A percentile compares a stretch with the other conserved stretches of the same genome.
These are phyloP conservation scores for Plantago ovata DNA, from an alignment of 257 asterid genomes.

Conservation along the genomic window DNA sequence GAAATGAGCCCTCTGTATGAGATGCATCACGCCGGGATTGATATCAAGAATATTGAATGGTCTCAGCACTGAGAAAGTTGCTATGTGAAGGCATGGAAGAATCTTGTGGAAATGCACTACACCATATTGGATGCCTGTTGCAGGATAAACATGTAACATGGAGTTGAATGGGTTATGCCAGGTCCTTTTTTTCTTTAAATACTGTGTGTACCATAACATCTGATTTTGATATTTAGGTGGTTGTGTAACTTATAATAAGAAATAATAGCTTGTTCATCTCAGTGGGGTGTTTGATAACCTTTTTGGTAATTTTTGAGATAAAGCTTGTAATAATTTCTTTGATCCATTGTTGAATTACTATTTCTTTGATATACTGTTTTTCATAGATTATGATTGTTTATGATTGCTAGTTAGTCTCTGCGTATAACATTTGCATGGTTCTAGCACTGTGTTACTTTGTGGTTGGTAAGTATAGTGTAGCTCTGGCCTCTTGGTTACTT, in stretches of 20 bases:
- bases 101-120: conserved; percentile 11
- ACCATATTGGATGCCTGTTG: conserved; percentile 13
- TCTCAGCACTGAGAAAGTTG: conserved; percentile 56
- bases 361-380: neutral
- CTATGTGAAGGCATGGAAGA: conserved; percentile 4
- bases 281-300: too few relatives aligned
- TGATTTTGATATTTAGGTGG: neutral
- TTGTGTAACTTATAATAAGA: neutral
- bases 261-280: neutral
- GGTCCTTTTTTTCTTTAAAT: conserved; percentile 15
- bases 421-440: too few relatives aligned
- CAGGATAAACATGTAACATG: conserved; percentile 10
- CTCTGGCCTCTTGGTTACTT: too few relatives aligned
- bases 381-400: neutral
- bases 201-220: neutral
- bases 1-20: conserved; percentile 98
- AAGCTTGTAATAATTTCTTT: neutral
- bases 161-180: conserved; percentile 4
- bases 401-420: too few relatives aligned
- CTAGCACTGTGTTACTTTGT: too few relatives aligned
- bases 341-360: neutral
- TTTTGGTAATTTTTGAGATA: neutral
- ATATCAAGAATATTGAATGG: conserved; percentile 88
- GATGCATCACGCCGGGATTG: conserved; percentile 92
- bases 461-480: too few relatives aligned